Conservation (phyloP, 805 yeast species). For the Hanseniaspora osmophila region DNA sequence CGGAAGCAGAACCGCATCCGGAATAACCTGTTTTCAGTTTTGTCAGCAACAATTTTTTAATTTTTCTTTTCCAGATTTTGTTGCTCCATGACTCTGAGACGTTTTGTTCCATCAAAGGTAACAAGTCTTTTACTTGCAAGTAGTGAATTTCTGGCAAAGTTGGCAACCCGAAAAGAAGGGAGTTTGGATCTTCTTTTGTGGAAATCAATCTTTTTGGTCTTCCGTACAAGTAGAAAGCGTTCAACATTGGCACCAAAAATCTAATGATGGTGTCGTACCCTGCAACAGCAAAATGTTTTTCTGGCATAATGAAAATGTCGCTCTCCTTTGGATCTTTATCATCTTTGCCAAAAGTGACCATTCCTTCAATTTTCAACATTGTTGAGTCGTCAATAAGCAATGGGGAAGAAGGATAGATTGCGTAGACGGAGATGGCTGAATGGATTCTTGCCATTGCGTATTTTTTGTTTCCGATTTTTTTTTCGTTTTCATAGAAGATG, state of each 20-base stretch:
- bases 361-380: constrained; percentile 79
- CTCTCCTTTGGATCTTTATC: constrained; percentile 28
- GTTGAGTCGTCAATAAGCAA: constrained; percentile 75
- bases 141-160: constrained; percentile 56
- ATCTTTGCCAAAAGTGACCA: constrained; percentile 44
- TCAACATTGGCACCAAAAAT: constrained; percentile 52
- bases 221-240: constrained; percentile 59
- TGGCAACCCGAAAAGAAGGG: constrained; percentile 61
- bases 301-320: constrained; percentile 48
- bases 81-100: constrained; percentile 36
- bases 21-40: constrained; percentile 49
- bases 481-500: constrained; percentile 71
- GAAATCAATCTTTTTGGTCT: constrained; percentile 52
- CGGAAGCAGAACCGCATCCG: constrained; percentile 64
- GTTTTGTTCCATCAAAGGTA: constrained; percentile 26
- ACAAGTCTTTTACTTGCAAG: constrained; percentile 44
- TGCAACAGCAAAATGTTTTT: constrained; percentile 55
- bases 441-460: constrained; percentile 68
- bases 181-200: constrained; percentile 36
- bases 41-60: constrained; percentile 40
- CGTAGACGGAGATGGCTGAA: constrained; percentile 59
- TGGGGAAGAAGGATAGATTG: constrained; percentile 83
- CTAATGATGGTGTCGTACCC: constrained; percentile 64
- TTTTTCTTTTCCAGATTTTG: constrained; percentile 43
- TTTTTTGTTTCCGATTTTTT: constrained; percentile 44